Evolutionary conservation across 2,329 filamentous ascomycete species (phyloP), one percentile per base, ranked within the genome.

Genomic region (Dactylonectria estremocensis): DNA sequence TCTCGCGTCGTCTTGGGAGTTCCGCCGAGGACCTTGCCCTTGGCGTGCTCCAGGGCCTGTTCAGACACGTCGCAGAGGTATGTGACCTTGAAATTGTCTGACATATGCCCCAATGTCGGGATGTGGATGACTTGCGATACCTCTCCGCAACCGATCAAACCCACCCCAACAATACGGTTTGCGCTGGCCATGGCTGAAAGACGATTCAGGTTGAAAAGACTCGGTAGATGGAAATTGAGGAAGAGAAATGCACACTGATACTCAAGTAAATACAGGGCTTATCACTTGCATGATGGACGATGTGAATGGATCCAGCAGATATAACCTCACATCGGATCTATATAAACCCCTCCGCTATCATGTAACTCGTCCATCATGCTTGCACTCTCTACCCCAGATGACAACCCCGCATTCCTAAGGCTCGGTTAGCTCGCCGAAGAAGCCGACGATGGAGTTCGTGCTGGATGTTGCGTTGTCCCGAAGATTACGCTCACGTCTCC

Each of bases 61-160:
- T 61, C 50, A 2, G 87, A 88, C 24, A 86, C 79, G 65, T 89
- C 86, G 79, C 87, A 88, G 50, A 90, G 79, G 68, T 83, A 82
- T 5, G 81, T 84, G 50, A 85, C 80, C 11, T 76, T 77, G 80
- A 83, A 90, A 40, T 81, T 78, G 53, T 83, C 72, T 68, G 81
- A 77, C 61, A 88, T 76, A 55, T 82, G 79, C 43, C 78, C 77
- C n/a, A 90, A 75, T 8, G 80, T 83, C 1, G 86, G 86, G 28
- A 90, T 82, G 74, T 90, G 87, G 40, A 84, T 82, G 49, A 87
- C 84, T 76, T 88, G 85, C 33, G 85, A 79, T 46, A 88, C 80
- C 70, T 87, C 83, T 24, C 86, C 86, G 54, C 83, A 83, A 6
- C 86, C 85, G 37, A 85, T 80, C 53, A 86, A 75, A 52, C 83